A percentile compares a stretch with the other conserved stretches of the same genome.
phyloP scores from a whole-genome alignment of 2,329 filamentous ascomycete species.

The Nectriaceae sp. region DNA sequence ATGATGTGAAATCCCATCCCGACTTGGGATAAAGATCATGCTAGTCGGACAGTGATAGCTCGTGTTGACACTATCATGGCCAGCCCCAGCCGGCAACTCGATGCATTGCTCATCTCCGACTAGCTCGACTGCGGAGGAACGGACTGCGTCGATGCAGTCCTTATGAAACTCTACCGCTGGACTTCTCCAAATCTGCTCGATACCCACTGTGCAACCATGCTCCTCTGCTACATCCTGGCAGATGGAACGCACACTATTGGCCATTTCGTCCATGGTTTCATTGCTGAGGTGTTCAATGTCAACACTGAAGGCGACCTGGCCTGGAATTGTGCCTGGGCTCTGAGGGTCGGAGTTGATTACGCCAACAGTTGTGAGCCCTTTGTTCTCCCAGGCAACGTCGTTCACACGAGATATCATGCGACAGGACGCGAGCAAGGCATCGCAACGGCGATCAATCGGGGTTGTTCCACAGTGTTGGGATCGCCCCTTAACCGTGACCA shows the following conservation, averaged over 20 bases:
- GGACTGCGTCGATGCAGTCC: slow-evolving; percentile 64
- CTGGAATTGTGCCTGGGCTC: neutral
- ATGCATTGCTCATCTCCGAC: too few relatives aligned
- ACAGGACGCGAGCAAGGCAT: slow-evolving; percentile 11
- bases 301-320: neutral
- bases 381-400: neutral
- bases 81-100: slow-evolving; percentile 25
- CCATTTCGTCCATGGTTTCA: too few relatives aligned
- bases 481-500: neutral
- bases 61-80: slow-evolving; percentile 28
- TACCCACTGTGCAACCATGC: too few relatives aligned
- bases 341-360: neutral
- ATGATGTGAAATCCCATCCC: slow-evolving; percentile 27
- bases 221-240: too few relatives aligned
- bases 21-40: slow-evolving; percentile 29
- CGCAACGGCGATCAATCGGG: neutral
- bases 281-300: too few relatives aligned
- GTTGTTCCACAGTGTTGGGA: slow-evolving; percentile 14
- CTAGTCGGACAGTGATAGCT: slow-evolving; percentile 20
- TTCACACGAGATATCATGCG: slow-evolving; percentile 37
- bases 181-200: too few relatives aligned
- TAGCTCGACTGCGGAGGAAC: slow-evolving; percentile 59
- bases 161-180: slow-evolving; percentile 61
- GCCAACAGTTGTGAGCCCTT: neutral
- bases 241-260: too few relatives aligned